Evolutionary conservation across 1,284 basidiomycete species (phyloP).

Genomic region (Waitea zeae): DNA sequence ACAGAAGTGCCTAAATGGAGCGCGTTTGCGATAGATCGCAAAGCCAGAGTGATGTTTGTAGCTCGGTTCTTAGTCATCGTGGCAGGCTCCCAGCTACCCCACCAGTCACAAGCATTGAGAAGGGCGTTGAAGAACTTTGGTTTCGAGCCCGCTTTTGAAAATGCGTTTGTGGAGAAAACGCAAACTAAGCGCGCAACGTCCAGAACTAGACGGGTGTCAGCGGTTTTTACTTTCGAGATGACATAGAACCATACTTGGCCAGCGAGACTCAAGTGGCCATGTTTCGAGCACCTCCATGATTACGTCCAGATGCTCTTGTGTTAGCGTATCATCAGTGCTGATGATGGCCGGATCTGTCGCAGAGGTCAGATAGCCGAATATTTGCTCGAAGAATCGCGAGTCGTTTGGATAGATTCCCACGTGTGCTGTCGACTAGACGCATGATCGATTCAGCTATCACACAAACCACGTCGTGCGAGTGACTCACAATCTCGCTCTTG

Average conservation of each 20-base stretch:
- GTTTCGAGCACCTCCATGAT: conserved; percentile 51
- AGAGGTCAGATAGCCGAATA: conserved; percentile 48
- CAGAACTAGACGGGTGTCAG: conserved; percentile 43
- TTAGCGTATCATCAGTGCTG: conserved; percentile 17
- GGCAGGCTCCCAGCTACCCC: conserved; percentile 28
- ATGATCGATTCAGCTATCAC: conserved; percentile 1
- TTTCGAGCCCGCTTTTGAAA: conserved; percentile 25
- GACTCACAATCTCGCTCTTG: conserved; percentile 44
- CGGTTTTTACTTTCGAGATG: background rate
- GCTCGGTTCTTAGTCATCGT: conserved; percentile 50
- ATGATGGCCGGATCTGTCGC: conserved; percentile 13
- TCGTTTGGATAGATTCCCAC: conserved; percentile 61
- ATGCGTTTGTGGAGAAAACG: conserved; percentile 41
- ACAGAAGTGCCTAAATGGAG: conserved; percentile 35
- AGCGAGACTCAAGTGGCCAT: conserved; percentile 71
- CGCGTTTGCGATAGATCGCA: conserved; percentile 71
- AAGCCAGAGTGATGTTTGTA: conserved; percentile 74
- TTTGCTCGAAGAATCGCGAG: conserved; percentile 39
- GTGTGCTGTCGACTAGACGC: conserved; percentile 38
- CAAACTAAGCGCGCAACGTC: conserved; percentile 72
- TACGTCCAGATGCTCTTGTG: conserved; percentile 36
- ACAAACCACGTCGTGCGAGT: conserved; percentile 4
- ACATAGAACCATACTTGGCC: conserved; percentile 47
- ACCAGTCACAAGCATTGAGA: conserved; percentile 59
- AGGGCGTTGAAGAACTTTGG: conserved; percentile 41